Conservation (phyloP, 345 rosid species). For the Pistacia atlantica region DNA sequence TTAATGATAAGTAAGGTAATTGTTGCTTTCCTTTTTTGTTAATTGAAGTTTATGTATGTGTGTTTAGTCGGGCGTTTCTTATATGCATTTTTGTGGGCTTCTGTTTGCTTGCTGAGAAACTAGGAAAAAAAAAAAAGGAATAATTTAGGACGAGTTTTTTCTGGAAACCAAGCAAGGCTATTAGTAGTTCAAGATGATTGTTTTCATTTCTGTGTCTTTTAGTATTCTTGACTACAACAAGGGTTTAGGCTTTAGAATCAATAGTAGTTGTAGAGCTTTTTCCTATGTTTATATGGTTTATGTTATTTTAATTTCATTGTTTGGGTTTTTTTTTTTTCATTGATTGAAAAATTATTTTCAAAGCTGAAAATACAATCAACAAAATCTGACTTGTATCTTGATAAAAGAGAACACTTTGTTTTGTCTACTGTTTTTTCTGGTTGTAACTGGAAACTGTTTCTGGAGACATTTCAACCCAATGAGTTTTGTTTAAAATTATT, state of each 20-base stretch:
- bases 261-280: not conserved
- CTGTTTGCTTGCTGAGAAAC: conserved; percentile 10
- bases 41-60: not conserved
- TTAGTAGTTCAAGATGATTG: not conserved
- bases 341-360: not conserved
- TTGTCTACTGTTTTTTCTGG: too few species aligned
- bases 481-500: too few species aligned
- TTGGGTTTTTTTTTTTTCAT: not conserved
- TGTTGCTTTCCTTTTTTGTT: not conserved
- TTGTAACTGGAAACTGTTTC: too few species aligned
- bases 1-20: too few species aligned
- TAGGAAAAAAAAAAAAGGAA: not conserved
- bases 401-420: too few species aligned
- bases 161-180: not conserved
- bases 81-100: not conserved
- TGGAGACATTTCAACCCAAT: too few species aligned
- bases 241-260: not conserved
- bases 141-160: not conserved
- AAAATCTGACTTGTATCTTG: too few species aligned
- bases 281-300: not conserved
- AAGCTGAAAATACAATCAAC: too few species aligned
- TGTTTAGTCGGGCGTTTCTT: not conserved
- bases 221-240: not conserved
- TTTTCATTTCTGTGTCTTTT: not conserved
- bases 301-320: not conserved